Conservation (phyloP, 2,329 filamentous ascomycete species). For the Hymenoscyphus infarciens region DNA sequence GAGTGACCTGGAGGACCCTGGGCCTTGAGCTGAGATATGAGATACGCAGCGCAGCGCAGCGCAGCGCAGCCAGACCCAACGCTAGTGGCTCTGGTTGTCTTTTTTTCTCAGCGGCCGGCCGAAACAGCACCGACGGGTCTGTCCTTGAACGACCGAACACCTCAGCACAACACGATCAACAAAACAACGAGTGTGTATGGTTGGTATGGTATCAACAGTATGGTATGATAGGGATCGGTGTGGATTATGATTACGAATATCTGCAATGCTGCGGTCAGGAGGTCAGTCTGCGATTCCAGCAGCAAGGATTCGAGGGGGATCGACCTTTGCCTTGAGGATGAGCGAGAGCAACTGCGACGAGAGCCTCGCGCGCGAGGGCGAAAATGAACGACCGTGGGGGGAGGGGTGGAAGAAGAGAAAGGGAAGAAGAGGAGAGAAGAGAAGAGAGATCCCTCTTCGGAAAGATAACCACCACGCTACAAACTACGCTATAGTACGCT, state of each 20-base stretch:
- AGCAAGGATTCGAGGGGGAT: not conserved
- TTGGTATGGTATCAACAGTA: no score
- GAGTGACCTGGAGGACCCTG: constrained; percentile 6
- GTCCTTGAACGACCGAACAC: not conserved
- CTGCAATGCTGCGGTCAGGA: not conserved
- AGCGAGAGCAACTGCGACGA: not conserved
- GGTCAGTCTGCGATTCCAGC: not conserved
- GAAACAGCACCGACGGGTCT: not conserved
- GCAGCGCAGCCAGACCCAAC: not conserved
- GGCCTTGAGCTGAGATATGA: not conserved
- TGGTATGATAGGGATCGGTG: not conserved
- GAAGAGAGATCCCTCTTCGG: not conserved
- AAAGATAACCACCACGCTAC: not conserved
- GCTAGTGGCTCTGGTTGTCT: not conserved
- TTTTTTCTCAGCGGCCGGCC: not conserved
- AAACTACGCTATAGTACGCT: constrained; percentile 2
- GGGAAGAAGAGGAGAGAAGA: not conserved
- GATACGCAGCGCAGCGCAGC: not conserved
- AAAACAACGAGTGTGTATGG: constrained; percentile 3
- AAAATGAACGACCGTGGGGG: constrained; percentile 3
- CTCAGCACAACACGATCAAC: not conserved
- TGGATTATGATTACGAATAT: not conserved
- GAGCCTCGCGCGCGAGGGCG: constrained; percentile 2
- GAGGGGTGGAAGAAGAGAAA: not conserved
- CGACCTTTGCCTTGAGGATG: not conserved